Conservation (phyloP, 495 filamentous ascomycete species). For the Acidiella bohemica region DNA sequence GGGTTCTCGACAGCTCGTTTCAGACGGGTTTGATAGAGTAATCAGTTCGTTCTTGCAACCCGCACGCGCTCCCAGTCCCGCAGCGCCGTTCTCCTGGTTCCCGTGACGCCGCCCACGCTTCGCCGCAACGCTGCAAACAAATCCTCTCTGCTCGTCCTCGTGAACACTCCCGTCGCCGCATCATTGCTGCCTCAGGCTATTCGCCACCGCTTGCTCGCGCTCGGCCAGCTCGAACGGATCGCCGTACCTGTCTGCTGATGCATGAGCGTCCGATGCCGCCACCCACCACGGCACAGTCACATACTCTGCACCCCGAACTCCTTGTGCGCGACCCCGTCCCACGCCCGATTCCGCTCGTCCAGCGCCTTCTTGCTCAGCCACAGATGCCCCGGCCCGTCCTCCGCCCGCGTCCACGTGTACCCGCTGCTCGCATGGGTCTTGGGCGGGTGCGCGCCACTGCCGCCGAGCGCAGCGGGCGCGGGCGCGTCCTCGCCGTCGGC, state of each 20-base stretch:
- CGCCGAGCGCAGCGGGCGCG: neutral
- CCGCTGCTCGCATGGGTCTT: constrained; percentile 22
- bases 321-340: constrained; percentile 26
- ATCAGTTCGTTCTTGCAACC: no score
- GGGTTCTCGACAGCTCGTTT: no score
- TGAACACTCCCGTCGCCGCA: neutral
- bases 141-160: no score
- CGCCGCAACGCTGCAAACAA: neutral
- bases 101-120: no score
- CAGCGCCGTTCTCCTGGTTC: no score
- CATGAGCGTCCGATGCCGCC: neutral
- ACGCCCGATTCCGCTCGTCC: constrained; percentile 26
- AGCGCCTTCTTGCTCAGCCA: constrained; percentile 40
- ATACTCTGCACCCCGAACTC: constrained; percentile 25
- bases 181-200: constrained; percentile 17
- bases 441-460: constrained; percentile 10
- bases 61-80: no score
- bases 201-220: constrained; percentile 10
- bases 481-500: neutral
- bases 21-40: no score
- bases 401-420: constrained; percentile 28
- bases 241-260: constrained; percentile 11
- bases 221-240: constrained; percentile 17
- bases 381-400: constrained; percentile 34
- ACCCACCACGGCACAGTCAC: constrained; percentile 1